These are phyloP conservation scores for Oryza coarctata DNA, from an alignment of 176 grass and related monocot genomes.

Conservation along the genomic window DNA sequence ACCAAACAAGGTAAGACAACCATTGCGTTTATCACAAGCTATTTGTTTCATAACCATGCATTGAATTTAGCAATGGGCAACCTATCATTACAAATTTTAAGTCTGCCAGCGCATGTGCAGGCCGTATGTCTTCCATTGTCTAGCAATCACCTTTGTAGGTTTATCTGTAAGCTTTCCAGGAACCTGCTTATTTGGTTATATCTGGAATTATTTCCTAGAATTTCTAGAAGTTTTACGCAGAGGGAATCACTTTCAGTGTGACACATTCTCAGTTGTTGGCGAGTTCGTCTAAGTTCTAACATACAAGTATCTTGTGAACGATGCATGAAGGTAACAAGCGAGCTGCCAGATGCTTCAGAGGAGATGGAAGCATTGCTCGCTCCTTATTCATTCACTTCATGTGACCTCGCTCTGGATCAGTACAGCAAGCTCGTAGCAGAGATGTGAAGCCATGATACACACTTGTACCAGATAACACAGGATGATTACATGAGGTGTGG, in stretches of 20 bases:
- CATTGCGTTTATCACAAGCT: background rate
- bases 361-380: background rate
- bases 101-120: background rate
- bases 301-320: background rate
- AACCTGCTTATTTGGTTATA: background rate
- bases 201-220: background rate
- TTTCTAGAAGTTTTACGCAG: background rate
- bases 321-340: background rate
- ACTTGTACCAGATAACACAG: too few species aligned
- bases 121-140: too few species aligned
- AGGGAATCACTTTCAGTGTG: background rate
- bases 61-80: background rate
- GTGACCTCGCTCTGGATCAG: background rate
- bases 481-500: too few species aligned
- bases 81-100: background rate
- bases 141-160: background rate
- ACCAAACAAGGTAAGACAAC: slow-evolving; percentile 18
- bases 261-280: background rate
- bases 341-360: background rate
- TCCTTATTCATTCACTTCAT: background rate
- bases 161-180: background rate
- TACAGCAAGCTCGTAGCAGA: background rate
- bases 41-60: background rate
- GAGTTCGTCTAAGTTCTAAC: background rate
- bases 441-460: too few species aligned